phyloP scores from a whole-genome alignment of 208 protist genomes.

The Acanthamoeba castellanii region DNA sequence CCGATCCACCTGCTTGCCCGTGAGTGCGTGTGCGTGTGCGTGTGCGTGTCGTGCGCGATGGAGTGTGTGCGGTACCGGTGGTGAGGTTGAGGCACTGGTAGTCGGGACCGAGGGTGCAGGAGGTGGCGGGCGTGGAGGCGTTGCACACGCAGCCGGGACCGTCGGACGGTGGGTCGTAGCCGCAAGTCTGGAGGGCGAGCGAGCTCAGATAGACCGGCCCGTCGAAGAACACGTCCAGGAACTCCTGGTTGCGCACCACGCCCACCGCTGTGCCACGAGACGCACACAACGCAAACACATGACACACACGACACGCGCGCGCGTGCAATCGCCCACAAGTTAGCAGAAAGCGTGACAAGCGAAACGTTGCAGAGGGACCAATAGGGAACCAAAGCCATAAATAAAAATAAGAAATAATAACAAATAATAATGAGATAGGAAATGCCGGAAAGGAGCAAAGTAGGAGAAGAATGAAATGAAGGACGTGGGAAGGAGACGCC shows the following conservation, averaged over 20 bases:
- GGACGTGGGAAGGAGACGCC: too few species aligned
- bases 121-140: background rate
- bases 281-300: background rate
- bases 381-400: too few species aligned
- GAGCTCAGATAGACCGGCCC: background rate
- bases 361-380: too few species aligned
- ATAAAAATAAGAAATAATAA: too few species aligned
- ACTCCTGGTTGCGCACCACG: background rate
- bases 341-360: too few species aligned
- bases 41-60: too few species aligned
- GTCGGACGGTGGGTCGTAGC: background rate
- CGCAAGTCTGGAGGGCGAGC: background rate
- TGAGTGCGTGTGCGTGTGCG: background rate
- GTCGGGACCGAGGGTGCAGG: background rate
- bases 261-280: background rate
- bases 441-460: too few species aligned
- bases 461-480: too few species aligned
- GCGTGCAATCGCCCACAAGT: background rate
- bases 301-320: background rate
- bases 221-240: conserved; percentile 39
- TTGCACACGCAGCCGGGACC: background rate
- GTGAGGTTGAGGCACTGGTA: conserved; percentile 1
- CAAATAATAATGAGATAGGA: too few species aligned
- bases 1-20: background rate
- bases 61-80: background rate